These are phyloP conservation scores for Cryptococcus floricola DNA, from an alignment of 1,284 basidiomycete genomes.

Conservation along the genomic window DNA sequence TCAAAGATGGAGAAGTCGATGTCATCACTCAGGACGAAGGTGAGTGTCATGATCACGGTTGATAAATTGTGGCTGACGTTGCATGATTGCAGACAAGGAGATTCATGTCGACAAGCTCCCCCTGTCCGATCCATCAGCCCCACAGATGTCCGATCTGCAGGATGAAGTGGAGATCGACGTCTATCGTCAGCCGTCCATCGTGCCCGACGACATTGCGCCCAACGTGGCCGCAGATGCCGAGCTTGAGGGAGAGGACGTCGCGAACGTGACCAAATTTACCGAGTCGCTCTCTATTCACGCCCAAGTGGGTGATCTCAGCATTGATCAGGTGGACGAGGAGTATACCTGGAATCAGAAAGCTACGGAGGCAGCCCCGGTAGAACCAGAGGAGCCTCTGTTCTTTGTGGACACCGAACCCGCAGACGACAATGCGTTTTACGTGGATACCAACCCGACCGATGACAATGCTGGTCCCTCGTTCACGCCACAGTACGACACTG, in stretches of 20 bases:
- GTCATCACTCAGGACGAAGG: slow-evolving; percentile 30
- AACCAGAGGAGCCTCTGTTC: slow-evolving; percentile 17
- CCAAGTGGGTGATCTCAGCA: not conserved
- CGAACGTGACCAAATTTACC: not conserved
- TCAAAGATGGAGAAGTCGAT: slow-evolving; percentile 46
- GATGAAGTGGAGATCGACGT: slow-evolving; percentile 35
- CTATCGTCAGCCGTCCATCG: no score
- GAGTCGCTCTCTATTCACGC: not conserved
- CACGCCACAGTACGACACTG: slow-evolving; percentile 25
- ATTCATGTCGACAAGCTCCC: slow-evolving; percentile 8
- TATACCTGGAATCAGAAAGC: not conserved
- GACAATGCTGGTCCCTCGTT: not conserved
- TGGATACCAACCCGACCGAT: not conserved
- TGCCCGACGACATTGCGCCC: not conserved
- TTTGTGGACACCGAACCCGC: slow-evolving; percentile 28
- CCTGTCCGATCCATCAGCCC: slow-evolving; percentile 33
- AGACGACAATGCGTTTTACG: not conserved
- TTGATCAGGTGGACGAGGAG: not conserved
- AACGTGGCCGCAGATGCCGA: not conserved
- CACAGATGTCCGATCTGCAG: slow-evolving; percentile 29
- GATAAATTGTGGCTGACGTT: not conserved
- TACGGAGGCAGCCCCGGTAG: not conserved
- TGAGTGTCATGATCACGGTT: slow-evolving; percentile 15
- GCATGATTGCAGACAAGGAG: slow-evolving; percentile 11
- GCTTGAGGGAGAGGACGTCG: not conserved